A percentile compares a stretch with the other conserved stretches of the same genome.
Evolutionary conservation across 192 early-diverging fungal species (phyloP).

Genomic region (Paraglomus occultum): DNA sequence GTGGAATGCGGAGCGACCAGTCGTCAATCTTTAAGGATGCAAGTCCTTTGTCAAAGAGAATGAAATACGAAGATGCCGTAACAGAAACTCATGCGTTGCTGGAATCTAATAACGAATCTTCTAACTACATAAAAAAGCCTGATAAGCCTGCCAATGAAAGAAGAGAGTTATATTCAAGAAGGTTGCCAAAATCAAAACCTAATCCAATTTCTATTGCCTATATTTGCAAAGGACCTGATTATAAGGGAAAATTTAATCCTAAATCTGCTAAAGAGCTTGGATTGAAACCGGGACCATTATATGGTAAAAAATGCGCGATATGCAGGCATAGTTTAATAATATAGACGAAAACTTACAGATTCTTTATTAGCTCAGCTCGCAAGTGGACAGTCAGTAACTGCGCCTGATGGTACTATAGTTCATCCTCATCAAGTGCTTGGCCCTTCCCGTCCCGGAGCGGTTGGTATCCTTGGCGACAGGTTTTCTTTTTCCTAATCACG

Average conservation of each 20-base stretch:
- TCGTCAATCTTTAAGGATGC: slow-evolving; percentile 29
- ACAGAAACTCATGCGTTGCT: too few species aligned
- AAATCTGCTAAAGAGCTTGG: slow-evolving; percentile 64
- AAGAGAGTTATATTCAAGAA: slow-evolving; percentile 13
- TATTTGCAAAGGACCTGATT: slow-evolving; percentile 69
- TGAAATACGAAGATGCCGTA: neutral
- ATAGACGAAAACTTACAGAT: neutral
- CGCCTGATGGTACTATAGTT: slow-evolving; percentile 65
- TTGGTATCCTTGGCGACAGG: slow-evolving; percentile 26
- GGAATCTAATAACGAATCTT: neutral
- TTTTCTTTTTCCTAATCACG: neutral
- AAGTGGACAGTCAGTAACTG: slow-evolving; percentile 55
- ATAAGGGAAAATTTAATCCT: slow-evolving; percentile 79
- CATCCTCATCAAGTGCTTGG: slow-evolving; percentile 69
- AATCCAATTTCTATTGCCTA: slow-evolving; percentile 59
- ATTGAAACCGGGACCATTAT: slow-evolving; percentile 62
- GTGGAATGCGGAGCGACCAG: slow-evolving; percentile 21
- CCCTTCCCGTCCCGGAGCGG: slow-evolving; percentile 55
- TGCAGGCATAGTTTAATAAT: neutral
- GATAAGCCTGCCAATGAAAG: neutral
- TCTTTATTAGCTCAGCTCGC: slow-evolving; percentile 45
- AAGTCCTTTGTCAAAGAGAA: neutral
- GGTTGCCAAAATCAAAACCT: slow-evolving; percentile 50
- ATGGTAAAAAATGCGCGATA: slow-evolving; percentile 30
- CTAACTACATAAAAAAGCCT: neutral